Base-by-base conservation (phyloP, 179 eudicot genomes). In the Nepenthes alata region DNA sequence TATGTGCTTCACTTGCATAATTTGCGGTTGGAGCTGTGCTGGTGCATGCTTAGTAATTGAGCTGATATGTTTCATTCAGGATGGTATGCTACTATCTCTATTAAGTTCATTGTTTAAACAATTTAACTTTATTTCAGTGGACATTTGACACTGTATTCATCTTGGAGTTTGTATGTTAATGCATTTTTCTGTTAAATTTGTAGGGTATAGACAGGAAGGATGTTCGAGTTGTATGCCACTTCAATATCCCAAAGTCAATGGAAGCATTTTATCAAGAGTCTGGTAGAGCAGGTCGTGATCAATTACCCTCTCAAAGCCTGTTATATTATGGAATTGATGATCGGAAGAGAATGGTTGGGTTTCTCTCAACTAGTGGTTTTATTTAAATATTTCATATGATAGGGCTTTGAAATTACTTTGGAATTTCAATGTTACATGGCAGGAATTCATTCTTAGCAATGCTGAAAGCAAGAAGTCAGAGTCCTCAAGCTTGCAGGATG, bases 261-360 rank as follows among this genome's bases (percentile, higher is more conserved):
- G 97, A 85, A 77, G 70, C 85, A 68, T 91, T 91, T 75, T 91
- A 91, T 74, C 97, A 91, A 72, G 97, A 91, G 78, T 91, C 97
- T 8, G 96, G 97, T 61, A 85, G 97, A 84, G 97, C 96, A 69
- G 97, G 97, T 47, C 95, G 97, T 67, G 97, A 91, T 79, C 97
- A 86, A 70, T 62, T 79, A 76, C 85, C 95, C 50, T 88, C 89
- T 70, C 81, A 70, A 72, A 91, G 97, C 74, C 60, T 91, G 14
- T 72, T 91, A 73, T 91, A 91, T 78, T 88, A 80, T 75, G 96
- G 96, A 71, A 71, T 84, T 75, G 96, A 88, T 72, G 97, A 91
- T 75, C 72, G 87, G 58, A 91, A 76, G 72, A 91, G 73, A 80
- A 88, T 91, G 97, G 97, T 91, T 69, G 49, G 76, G 52, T 57